Conservation (phyloP, 23 red algal species). For the Gracilaria vermiculophylla region DNA sequence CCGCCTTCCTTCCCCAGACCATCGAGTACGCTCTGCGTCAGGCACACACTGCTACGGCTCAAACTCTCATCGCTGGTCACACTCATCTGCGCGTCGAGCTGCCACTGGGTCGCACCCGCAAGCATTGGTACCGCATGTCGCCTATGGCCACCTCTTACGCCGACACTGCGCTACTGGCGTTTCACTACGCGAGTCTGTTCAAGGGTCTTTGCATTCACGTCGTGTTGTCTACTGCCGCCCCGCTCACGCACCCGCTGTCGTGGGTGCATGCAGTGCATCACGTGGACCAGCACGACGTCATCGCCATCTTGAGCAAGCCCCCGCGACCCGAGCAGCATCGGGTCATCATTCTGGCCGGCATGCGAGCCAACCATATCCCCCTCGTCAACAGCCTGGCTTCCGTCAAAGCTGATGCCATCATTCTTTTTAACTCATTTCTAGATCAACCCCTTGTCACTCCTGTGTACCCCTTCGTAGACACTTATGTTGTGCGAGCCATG, state of each 20-base stretch:
- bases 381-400: background rate
- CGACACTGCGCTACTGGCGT: conserved; percentile 41
- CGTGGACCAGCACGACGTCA: background rate
- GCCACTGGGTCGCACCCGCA: conserved; percentile 67
- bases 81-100: conserved; percentile 52
- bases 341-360: conserved; percentile 1
- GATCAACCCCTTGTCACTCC: conserved; percentile 14
- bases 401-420: conserved; percentile 23
- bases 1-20: conserved; percentile 65
- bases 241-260: conserved; percentile 9
- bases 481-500: conserved; percentile 53
- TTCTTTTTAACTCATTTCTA: conserved; percentile 59
- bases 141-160: conserved; percentile 5
- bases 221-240: background rate
- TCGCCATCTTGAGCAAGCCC: background rate
- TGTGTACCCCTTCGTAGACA: background rate
- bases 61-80: conserved; percentile 9
- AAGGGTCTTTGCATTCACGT: conserved; percentile 31
- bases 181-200: conserved; percentile 62
- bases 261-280: conserved; percentile 12
- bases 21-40: conserved; percentile 45
- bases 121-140: conserved; percentile 73
- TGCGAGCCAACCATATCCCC: background rate
- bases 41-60: background rate
- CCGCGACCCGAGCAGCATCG: background rate